Evolutionary conservation across 805 yeast species (phyloP).

Genomic region (Yarrowia sp.): DNA sequence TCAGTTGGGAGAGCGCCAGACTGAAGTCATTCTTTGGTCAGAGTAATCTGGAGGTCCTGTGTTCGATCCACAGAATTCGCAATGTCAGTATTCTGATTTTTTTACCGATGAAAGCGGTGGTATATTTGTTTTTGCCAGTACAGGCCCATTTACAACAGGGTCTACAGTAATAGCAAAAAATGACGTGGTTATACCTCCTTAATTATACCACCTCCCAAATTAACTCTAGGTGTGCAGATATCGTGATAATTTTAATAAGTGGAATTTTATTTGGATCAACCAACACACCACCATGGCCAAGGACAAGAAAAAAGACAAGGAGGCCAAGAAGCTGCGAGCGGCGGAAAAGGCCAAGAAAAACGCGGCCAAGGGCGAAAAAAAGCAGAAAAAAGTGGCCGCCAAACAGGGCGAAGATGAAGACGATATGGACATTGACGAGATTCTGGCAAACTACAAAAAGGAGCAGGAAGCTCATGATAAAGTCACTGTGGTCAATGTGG

Average conservation of each 20-base stretch:
- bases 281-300: neutral
- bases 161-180: no score
- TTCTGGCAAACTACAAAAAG: constrained; percentile 68
- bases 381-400: constrained; percentile 69
- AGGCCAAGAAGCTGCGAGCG: constrained; percentile 82
- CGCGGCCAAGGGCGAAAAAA: constrained; percentile 65
- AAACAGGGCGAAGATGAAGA: constrained; percentile 78
- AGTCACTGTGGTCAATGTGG: constrained; percentile 55
- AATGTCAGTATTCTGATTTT: no score
- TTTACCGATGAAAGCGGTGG: no score
- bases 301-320: constrained; percentile 92
- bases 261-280: neutral
- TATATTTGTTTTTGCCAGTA: no score
- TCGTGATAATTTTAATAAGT: neutral
- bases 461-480: constrained; percentile 79
- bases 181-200: no score
- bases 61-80: constrained; percentile 67
- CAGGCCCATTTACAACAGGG: no score
- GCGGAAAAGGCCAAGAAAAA: constrained; percentile 81
- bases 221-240: no score
- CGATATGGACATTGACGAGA: constrained; percentile 80
- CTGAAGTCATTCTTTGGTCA: constrained; percentile 32
- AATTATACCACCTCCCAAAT: no score
- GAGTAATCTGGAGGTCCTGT: constrained; percentile 69
- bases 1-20: constrained; percentile 44